Percentiles rank a stretch among this genome's conserved stretches.
phyloP scores from a whole-genome alignment of 2,329 filamentous ascomycete species.

The Cladophialophora psammophila region DNA sequence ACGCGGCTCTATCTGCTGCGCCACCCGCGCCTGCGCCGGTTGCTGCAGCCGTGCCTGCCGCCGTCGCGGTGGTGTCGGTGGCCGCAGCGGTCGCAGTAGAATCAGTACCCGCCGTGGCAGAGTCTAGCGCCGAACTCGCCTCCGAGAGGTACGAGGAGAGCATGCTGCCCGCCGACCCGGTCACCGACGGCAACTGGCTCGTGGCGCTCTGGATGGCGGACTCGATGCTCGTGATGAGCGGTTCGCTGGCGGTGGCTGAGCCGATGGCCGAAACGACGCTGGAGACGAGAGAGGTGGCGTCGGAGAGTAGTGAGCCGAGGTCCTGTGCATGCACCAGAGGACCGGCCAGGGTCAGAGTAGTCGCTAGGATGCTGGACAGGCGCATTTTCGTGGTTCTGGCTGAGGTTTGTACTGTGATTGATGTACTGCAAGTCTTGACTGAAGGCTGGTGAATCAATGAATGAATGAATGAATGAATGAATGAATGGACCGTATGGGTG shows the following conservation, averaged over 20 bases:
- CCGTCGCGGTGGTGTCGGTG: not conserved
- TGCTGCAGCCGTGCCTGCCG: constrained; percentile 2
- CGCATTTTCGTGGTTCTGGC: not conserved
- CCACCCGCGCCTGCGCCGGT: constrained; percentile 1
- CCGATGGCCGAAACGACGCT: constrained; percentile 25
- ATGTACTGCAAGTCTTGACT: too few species aligned
- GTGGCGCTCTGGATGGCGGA: constrained; percentile 23
- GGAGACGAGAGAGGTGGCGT: constrained; percentile 27
- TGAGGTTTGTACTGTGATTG: too few species aligned
- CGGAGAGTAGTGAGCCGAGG: constrained; percentile 10
- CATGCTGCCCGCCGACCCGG: not conserved
- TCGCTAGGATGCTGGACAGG: constrained; percentile 22
- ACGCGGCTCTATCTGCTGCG: constrained; percentile 22
- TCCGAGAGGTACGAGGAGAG: constrained; percentile 20
- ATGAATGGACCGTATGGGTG: not conserved
- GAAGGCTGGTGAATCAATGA: not conserved
- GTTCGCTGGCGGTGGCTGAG: constrained; percentile 25
- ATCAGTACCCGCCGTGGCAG: constrained; percentile 6
- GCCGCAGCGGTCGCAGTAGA: not conserved
- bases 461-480: constrained; percentile 4
- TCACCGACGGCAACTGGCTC: constrained; percentile 1
- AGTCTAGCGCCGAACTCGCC: constrained; percentile 1
- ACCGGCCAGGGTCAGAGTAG: constrained; percentile 21
- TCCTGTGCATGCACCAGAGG: constrained; percentile 7
- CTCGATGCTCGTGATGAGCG: constrained; percentile 26